Evolutionary conservation across 257 asterid species (phyloP).

Genomic region (Solanum paucissectum): DNA sequence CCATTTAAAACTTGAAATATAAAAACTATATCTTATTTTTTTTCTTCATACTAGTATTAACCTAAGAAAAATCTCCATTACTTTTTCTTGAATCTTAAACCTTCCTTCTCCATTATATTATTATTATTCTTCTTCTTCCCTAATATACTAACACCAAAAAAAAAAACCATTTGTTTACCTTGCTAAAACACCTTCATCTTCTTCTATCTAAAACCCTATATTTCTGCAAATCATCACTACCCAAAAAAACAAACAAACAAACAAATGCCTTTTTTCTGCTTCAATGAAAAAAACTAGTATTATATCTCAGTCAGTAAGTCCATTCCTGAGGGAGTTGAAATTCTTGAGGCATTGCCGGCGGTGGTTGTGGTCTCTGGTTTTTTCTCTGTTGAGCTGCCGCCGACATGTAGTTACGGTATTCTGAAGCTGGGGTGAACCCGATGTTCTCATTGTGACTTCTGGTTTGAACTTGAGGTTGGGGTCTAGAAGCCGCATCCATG

Average conservation of each 20-base stretch:
- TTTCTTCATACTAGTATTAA: not conserved
- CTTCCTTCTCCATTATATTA: not conserved
- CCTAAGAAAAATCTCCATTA: constrained; percentile 3
- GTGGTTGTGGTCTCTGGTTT: constrained; percentile 2
- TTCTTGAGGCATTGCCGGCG: constrained; percentile 23
- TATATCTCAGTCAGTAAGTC: constrained; percentile 37
- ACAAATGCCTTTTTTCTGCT: not conserved
- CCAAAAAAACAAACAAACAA: not conserved
- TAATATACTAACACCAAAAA: constrained; percentile 3
- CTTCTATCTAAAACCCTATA: not conserved
- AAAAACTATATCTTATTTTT: not conserved
- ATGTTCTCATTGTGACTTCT: not conserved
- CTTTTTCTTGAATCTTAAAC: constrained; percentile 8
- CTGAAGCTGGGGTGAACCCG: not conserved
- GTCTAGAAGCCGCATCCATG: not conserved
- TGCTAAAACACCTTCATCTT: not conserved
- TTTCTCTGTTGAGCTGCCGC: constrained; percentile 20
- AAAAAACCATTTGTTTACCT: constrained; percentile 1
- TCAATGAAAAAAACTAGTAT: not conserved
- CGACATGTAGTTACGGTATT: constrained; percentile 1
- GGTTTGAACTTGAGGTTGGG: constrained; percentile 4
- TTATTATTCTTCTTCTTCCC: not conserved
- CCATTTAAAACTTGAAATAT: not conserved
- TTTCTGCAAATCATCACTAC: not conserved
- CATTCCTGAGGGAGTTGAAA: constrained; percentile 71